Conservation (phyloP, 2,329 filamentous ascomycete genomes). For the Fusarium coicis region DNA sequence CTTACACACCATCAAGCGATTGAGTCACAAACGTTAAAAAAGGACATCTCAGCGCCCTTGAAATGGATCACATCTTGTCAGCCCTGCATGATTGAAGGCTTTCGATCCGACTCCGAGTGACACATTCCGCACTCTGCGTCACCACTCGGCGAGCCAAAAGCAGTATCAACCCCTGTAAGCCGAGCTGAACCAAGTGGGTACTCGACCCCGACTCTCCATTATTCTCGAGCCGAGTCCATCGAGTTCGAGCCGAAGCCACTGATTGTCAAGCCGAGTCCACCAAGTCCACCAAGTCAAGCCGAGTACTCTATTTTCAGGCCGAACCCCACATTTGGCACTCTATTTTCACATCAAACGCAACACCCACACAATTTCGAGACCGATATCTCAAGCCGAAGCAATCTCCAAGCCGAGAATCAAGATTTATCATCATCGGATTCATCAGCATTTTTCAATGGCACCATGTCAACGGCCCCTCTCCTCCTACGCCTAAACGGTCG, state of each 20-base stretch:
- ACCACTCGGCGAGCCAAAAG: constrained; percentile 13
- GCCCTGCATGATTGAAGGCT: constrained; percentile 16
- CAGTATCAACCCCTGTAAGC: constrained; percentile 23
- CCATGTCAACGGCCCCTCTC: constrained; percentile 33
- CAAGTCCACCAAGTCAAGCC: constrained; percentile 14
- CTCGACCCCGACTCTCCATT: background rate
- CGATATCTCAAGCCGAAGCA: constrained; percentile 19
- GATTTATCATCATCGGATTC: constrained; percentile 19
- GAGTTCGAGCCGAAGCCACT: background rate
- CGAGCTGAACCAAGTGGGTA: constrained; percentile 30
- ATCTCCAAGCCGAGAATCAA: constrained; percentile 18
- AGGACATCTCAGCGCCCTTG: constrained; percentile 21
- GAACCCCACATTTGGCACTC: background rate
- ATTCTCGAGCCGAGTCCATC: background rate
- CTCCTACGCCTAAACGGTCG: constrained; percentile 45
- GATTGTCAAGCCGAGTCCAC: background rate
- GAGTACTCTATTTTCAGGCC: background rate
- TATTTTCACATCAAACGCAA: background rate
- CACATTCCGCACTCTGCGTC: constrained; percentile 19
- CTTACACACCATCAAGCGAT: constrained; percentile 1
- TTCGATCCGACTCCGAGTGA: constrained; percentile 30
- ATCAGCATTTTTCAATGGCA: constrained; percentile 5
- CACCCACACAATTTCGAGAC: background rate
- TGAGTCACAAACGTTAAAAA: constrained; percentile 34
- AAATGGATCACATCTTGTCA: constrained; percentile 29